These are phyloP conservation scores for Penicillium sclerotiorum DNA, from an alignment of 2,329 filamentous ascomycete species.

Conservation along the genomic window DNA sequence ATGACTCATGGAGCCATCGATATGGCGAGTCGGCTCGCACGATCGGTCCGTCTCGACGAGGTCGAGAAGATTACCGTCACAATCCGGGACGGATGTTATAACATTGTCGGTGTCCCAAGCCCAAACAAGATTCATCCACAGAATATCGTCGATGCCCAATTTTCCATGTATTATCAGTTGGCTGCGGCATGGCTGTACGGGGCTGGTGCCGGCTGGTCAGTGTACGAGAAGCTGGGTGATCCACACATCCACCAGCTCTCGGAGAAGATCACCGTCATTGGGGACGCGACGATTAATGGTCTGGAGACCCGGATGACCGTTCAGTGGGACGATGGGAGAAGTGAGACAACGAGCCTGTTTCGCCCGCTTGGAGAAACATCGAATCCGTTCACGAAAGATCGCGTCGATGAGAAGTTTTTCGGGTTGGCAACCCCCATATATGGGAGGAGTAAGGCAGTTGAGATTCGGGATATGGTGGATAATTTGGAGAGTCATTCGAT, in stretches of 20 bases:
- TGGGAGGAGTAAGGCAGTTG: neutral
- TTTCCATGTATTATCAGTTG: conserved; percentile 38
- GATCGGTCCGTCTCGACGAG: too few species aligned
- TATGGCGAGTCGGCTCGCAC: conserved; percentile 1
- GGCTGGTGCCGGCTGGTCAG: neutral
- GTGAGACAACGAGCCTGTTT: neutral
- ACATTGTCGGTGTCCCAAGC: conserved; percentile 35
- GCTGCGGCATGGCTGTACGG: conserved; percentile 23
- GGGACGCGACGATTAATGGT: neutral
- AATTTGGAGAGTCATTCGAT: too few species aligned
- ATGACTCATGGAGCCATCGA: conserved; percentile 1
- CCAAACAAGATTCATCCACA: conserved; percentile 39
- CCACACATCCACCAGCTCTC: neutral
- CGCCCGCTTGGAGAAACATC: too few species aligned
- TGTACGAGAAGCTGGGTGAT: neutral
- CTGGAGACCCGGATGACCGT: neutral
- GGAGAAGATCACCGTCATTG: neutral
- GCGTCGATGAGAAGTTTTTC: neutral
- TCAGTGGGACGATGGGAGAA: neutral
- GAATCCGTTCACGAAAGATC: too few species aligned
- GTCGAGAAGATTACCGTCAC: too few species aligned
- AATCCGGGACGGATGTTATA: too few species aligned
- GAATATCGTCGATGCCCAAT: conserved; percentile 40
- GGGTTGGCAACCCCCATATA: neutral
- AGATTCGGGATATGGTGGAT: too few species aligned